These are phyloP conservation scores for Penicillium longicatenatum DNA, from an alignment of 495 filamentous ascomycete species.

Conservation along the genomic window DNA sequence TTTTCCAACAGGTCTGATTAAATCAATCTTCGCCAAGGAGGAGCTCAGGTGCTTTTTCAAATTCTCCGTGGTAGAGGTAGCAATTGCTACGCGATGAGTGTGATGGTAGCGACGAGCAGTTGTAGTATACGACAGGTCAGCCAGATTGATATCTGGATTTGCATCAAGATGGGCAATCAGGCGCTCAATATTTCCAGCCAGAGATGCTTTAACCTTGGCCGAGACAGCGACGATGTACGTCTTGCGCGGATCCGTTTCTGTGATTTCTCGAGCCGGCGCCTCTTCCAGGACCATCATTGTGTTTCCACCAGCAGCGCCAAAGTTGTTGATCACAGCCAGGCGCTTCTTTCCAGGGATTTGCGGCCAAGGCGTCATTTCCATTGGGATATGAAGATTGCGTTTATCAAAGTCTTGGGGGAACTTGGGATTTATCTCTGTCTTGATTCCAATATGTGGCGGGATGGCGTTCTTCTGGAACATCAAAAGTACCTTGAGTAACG, in stretches of 20 bases:
- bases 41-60: not conserved
- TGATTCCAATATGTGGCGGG: constrained; percentile 37
- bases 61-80: constrained; percentile 6
- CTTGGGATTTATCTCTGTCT: constrained; percentile 43
- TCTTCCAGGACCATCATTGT: constrained; percentile 10
- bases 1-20: not conserved
- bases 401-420: constrained; percentile 22
- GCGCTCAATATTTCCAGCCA: constrained; percentile 35
- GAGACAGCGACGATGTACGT: constrained; percentile 24
- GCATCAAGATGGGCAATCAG: constrained; percentile 12
- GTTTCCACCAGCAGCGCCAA: constrained; percentile 41
- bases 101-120: not conserved
- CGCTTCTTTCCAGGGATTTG: too few relatives aligned
- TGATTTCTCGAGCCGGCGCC: too few relatives aligned
- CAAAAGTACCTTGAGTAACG: constrained; percentile 20
- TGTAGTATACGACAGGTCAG: not conserved
- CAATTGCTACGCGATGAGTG: not conserved
- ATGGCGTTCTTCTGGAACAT: constrained; percentile 11
- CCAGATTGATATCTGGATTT: constrained; percentile 10
- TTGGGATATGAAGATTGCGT: constrained; percentile 34
- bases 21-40: too few relatives aligned
- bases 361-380: too few relatives aligned
- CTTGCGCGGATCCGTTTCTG: too few relatives aligned
- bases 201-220: constrained; percentile 37
- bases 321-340: constrained; percentile 38